A percentile compares a stretch with the other conserved stretches of the same genome.
These are phyloP conservation scores for Lasiodiplodia sp. DNA, from an alignment of 2,329 filamentous ascomycete genomes.

Conservation along the genomic window DNA sequence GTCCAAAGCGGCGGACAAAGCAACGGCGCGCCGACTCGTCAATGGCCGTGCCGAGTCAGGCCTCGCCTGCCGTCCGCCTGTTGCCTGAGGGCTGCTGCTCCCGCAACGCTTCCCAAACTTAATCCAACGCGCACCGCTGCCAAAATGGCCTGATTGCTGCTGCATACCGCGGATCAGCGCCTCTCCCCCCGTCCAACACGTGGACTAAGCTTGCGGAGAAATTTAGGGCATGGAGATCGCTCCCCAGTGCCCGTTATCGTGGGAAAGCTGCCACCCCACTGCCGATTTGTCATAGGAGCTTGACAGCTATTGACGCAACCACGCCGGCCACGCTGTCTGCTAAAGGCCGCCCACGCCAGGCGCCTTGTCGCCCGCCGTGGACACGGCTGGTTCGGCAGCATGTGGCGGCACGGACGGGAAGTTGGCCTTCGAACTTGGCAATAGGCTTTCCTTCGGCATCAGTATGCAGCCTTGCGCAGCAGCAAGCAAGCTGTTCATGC, in stretches of 20 bases:
- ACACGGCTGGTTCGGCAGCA: not conserved
- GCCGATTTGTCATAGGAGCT: constrained; percentile 22
- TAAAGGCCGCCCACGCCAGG: not conserved
- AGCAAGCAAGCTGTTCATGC: constrained; percentile 19
- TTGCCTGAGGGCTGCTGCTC: constrained; percentile 17
- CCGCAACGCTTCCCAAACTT: constrained; percentile 27
- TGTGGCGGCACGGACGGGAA: constrained; percentile 1
- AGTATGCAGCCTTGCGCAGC: constrained; percentile 22
- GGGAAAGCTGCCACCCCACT: constrained; percentile 23
- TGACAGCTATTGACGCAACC: constrained; percentile 19
- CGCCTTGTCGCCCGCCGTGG: too few relatives aligned
- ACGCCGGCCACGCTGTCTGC: not conserved
- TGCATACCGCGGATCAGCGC: constrained; percentile 26
- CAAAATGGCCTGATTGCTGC: constrained; percentile 17
- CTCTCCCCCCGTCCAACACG: constrained; percentile 20
- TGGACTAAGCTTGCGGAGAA: constrained; percentile 30
- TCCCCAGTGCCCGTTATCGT: constrained; percentile 19
- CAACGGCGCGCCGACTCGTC: constrained; percentile 14
- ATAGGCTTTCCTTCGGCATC: constrained; percentile 10
- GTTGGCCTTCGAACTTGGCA: not conserved
- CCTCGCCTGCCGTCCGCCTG: constrained; percentile 15
- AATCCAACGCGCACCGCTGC: constrained; percentile 22
- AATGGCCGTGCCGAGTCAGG: constrained; percentile 23
- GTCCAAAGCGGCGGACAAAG: constrained; percentile 26
- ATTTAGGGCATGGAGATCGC: constrained; percentile 22